phyloP scores from a whole-genome alignment of 768 basidiomycete genomes.

The Hericium alpestre region DNA sequence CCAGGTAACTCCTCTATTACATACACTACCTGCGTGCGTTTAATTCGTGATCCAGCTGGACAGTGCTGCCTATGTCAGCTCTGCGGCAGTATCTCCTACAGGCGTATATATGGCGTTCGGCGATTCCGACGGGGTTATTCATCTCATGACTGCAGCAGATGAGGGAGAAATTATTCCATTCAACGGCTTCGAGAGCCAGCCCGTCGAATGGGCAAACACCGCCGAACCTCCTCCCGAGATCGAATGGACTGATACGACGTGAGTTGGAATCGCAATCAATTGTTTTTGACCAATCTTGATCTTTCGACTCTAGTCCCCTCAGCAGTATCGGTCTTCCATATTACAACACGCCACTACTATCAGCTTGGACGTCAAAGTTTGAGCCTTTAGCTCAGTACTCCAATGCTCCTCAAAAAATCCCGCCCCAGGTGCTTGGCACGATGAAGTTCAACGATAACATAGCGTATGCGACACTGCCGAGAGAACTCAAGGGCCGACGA shows the following conservation, averaged over 20 bases:
- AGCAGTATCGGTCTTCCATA: slow-evolving; percentile 84
- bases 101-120: slow-evolving; percentile 91
- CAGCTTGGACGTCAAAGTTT: slow-evolving; percentile 50
- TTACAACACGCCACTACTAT: slow-evolving; percentile 67
- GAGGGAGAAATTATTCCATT: slow-evolving; percentile 55
- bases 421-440: slow-evolving; percentile 59
- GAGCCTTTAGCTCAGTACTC: slow-evolving; percentile 35
- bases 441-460: slow-evolving; percentile 87
- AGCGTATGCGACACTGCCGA: slow-evolving; percentile 81
- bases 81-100: slow-evolving; percentile 72
- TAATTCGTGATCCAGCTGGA: slow-evolving; percentile 38
- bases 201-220: slow-evolving; percentile 75
- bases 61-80: slow-evolving; percentile 64
- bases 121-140: slow-evolving; percentile 75
- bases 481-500: slow-evolving; percentile 72
- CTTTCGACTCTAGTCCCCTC: slow-evolving; percentile 51
- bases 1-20: slow-evolving; percentile 42
- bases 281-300: background rate
- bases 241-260: slow-evolving; percentile 80
- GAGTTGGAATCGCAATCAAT: slow-evolving; percentile 16
- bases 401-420: slow-evolving; percentile 70
- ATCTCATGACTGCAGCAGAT: slow-evolving; percentile 67
- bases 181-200: slow-evolving; percentile 83
- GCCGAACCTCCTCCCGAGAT: slow-evolving; percentile 60
- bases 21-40: background rate